These are phyloP conservation scores for Cenchrus fungigraminus DNA, from an alignment of 176 grass and related monocot species.

Conservation along the genomic window DNA sequence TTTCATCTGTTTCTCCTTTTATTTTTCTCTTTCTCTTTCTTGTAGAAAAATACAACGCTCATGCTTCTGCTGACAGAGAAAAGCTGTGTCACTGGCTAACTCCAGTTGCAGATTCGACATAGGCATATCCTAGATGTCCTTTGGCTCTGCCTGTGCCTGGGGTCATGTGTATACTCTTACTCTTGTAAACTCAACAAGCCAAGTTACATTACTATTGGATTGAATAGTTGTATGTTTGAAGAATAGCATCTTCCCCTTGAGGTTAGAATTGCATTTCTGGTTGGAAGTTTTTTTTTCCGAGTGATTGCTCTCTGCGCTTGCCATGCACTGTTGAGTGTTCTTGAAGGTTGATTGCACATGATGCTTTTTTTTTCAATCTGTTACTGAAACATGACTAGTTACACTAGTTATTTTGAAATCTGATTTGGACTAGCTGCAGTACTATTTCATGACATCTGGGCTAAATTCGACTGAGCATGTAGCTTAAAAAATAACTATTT, in stretches of 20 bases:
- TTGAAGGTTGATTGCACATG: not conserved
- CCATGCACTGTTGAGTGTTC: not conserved
- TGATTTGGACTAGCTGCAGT: not conserved
- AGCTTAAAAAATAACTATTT: not conserved
- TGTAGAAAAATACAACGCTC: no score
- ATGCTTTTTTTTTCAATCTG: not conserved
- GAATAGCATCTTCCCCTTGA: slow-evolving; percentile 3
- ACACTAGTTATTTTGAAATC: not conserved
- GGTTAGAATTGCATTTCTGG: not conserved
- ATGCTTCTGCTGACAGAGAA: not conserved
- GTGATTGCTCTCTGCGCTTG: not conserved
- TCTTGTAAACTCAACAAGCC: not conserved
- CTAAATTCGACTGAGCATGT: not conserved
- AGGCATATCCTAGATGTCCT: not conserved
- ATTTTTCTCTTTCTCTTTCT: no score
- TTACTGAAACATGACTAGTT: slow-evolving; percentile 8
- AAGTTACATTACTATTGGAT: slow-evolving; percentile 23
- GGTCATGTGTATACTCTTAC: not conserved
- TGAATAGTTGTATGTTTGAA: slow-evolving; percentile 4
- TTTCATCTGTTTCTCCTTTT: no score
- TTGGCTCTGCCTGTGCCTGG: not conserved
- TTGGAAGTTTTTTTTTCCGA: not conserved
- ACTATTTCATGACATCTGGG: not conserved
- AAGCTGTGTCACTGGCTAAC: not conserved
- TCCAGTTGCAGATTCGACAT: not conserved